phyloP scores from a whole-genome alignment of 2,329 filamentous ascomycete genomes.

The Elsinoe australis region DNA sequence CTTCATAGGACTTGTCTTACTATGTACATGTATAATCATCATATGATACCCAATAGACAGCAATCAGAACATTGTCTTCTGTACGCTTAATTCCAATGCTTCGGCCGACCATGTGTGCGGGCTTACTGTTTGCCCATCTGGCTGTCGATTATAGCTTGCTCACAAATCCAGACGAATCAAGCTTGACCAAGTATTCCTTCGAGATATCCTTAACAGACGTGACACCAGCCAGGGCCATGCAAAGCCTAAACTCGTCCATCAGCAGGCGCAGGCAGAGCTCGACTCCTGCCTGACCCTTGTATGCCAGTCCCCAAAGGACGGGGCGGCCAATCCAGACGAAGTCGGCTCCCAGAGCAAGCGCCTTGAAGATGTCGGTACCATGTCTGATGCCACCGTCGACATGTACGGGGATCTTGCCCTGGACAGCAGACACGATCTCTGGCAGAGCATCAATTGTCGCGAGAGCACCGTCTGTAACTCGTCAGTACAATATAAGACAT shows the following conservation, averaged over 20 bases:
- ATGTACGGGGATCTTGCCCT: constrained; percentile 46
- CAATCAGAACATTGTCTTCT: neutral
- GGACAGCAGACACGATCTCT: constrained; percentile 28
- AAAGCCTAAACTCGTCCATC: constrained; percentile 33
- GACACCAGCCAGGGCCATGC: constrained; percentile 36
- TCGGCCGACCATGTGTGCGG: too few species aligned
- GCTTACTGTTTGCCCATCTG: constrained; percentile 1
- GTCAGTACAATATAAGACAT: neutral
- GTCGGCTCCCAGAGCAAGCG: constrained; percentile 42
- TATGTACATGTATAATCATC: constrained; percentile 11
- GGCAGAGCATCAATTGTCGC: constrained; percentile 41
- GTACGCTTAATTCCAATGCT: too few species aligned
- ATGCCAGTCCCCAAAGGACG: constrained; percentile 43
- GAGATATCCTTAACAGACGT: constrained; percentile 32
- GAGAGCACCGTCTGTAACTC: constrained; percentile 41
- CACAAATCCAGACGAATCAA: constrained; percentile 29
- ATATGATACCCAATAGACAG: constrained; percentile 15
- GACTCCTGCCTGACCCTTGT: constrained; percentile 33
- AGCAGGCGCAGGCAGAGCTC: constrained; percentile 40
- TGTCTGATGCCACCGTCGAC: constrained; percentile 51
- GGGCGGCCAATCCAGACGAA: constrained; percentile 39
- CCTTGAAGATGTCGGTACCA: constrained; percentile 50
- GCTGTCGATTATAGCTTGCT: constrained; percentile 23
- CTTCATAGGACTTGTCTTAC: constrained; percentile 18
- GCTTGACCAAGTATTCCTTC: constrained; percentile 36